Conservation (phyloP, 176 grass and related monocot genomes). For the Tillandsia fasciculata region DNA sequence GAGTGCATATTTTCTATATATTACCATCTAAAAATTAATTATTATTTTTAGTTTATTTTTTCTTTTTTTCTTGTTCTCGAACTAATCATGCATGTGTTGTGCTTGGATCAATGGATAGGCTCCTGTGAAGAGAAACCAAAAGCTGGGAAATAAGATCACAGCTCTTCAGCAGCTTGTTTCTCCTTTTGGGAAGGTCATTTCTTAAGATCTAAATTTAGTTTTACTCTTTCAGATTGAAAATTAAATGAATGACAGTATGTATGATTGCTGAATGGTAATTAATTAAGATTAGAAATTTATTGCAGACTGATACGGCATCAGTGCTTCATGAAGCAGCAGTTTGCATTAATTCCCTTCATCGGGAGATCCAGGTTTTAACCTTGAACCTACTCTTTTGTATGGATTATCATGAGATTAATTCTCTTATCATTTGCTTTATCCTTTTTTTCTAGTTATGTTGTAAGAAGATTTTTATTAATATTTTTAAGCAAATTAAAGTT, state of each 20-base stretch:
- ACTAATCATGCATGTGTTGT: neutral
- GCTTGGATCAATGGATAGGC: conserved; percentile 11
- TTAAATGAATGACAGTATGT: neutral
- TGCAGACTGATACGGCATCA: conserved; percentile 65
- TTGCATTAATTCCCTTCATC: conserved; percentile 55
- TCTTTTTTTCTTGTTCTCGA: neutral
- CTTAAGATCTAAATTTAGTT: neutral
- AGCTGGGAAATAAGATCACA: conserved; percentile 61
- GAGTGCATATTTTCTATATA: too few species aligned
- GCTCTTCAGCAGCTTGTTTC: conserved; percentile 75
- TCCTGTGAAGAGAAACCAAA: conserved; percentile 55
- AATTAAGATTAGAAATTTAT: too few species aligned
- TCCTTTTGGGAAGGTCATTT: conserved; percentile 59
- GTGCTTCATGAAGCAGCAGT: conserved; percentile 60
- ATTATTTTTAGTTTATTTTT: too few species aligned
- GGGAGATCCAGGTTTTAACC: conserved; percentile 39
- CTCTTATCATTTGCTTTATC: too few species aligned
- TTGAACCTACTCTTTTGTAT: neutral
- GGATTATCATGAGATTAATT: neutral
- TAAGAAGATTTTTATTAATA: too few species aligned
- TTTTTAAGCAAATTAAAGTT: neutral
- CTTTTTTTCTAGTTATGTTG: too few species aligned
- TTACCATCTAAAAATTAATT: too few species aligned
- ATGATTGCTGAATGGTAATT: neutral
- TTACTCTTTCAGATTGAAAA: neutral